Evolutionary conservation across 2,329 filamentous ascomycete genomes (phyloP).

Genomic region (Calonectria hawksworthii): DNA sequence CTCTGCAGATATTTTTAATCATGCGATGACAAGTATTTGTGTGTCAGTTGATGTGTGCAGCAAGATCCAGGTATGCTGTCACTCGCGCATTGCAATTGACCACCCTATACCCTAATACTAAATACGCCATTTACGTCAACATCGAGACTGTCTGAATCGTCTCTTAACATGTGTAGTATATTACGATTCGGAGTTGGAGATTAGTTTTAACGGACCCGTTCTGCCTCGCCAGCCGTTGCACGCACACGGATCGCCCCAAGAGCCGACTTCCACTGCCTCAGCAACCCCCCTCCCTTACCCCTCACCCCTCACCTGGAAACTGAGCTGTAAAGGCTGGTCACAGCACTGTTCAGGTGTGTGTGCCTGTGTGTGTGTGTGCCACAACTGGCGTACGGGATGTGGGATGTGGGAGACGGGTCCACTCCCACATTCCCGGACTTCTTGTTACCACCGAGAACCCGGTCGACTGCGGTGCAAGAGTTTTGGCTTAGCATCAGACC

Average conservation of each 20-base stretch:
- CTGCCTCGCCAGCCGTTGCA: not conserved
- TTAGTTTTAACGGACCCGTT: not conserved
- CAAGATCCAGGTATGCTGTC: not conserved
- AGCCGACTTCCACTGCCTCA: not conserved
- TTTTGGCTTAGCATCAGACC: not conserved
- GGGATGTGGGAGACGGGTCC: not conserved
- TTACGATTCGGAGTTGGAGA: not conserved
- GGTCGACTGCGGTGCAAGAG: not conserved
- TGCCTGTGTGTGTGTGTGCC: not conserved
- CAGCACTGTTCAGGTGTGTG: not conserved
- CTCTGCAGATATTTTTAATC: not conserved
- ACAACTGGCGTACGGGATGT: constrained; percentile 17
- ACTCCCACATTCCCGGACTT: not conserved
- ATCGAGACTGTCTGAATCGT: not conserved
- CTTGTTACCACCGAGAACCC: not conserved
- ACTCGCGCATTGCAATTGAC: not conserved
- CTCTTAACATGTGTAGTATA: not conserved
- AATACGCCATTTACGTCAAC: not conserved
- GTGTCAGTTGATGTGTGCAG: not conserved
- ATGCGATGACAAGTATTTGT: not conserved
- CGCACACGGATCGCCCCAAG: not conserved
- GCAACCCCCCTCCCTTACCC: not conserved
- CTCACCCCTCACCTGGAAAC: not conserved
- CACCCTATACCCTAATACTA: not conserved
- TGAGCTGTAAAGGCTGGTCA: not conserved